Evolutionary conservation across 768 basidiomycete genomes (phyloP), one percentile per base, ranked within the genome.

Genomic region (Boletus sp.): DNA sequence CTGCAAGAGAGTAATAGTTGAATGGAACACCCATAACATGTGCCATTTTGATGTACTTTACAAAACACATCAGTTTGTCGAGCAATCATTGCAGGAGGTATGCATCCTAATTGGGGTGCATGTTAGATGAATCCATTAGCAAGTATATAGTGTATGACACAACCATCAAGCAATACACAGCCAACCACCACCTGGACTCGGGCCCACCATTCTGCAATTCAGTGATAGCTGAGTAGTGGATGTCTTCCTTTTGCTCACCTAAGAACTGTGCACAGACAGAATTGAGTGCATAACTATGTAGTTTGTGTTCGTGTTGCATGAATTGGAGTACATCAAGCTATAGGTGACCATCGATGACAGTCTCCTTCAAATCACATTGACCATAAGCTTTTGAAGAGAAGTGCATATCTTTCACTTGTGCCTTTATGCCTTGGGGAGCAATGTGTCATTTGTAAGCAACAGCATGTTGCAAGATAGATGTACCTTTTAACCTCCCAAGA

Each of bases 11-110:
- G 80, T 7, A 99, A 70, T 85, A 98, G 67, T 98, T 98, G 83
- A 99, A 99, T 0, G 97, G 97, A 11, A 99, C 94, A n/a, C 97
- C 97, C 0, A 97, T 99, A 4, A 99, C 97, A 71, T 97, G 91
- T n/a, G 97, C 83, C 97, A 99, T 98, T 71, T 99, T 97, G 47
- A 85, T 88, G 68, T 97, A 98, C 72, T 99, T 99, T 72, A 99
- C 88, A 66, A 99, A 94, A 60, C 94, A 98, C 97, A 98, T 98
- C 33, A 99, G 80, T 72, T 98, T 99, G 73, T 98, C 97, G 72
- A 99, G 81, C 39, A 98, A 73, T 52, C 97, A 80, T 73, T 99
- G 97, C 0, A 97, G 97, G 28, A 99, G 85, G 71, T 99, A 99
- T 4, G 97, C 96, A 79, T 99, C 97, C 94, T 97, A 61, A 35